These are phyloP conservation scores for Rhynchosporium graminicola DNA, from an alignment of 2,329 filamentous ascomycete genomes.

Conservation along the genomic window DNA sequence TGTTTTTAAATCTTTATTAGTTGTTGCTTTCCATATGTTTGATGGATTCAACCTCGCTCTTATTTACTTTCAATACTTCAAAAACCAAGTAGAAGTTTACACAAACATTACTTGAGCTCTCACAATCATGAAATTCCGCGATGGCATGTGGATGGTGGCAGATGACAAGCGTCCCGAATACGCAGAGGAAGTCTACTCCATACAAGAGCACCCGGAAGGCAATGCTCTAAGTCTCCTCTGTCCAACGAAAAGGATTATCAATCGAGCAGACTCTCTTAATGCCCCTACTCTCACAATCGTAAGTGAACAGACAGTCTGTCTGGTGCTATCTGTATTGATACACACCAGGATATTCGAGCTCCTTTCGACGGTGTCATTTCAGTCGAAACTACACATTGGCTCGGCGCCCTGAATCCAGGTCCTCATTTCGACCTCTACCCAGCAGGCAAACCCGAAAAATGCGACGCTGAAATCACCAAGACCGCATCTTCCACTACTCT, in stretches of 20 bases:
- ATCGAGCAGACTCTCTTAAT: slow-evolving; percentile 58
- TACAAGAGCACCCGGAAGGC: slow-evolving; percentile 46
- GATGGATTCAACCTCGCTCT: too few species aligned
- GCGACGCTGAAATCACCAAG: slow-evolving; percentile 45
- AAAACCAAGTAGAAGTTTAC: background rate
- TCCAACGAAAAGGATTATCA: slow-evolving; percentile 56
- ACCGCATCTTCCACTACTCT: slow-evolving; percentile 50
- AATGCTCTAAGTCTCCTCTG: slow-evolving; percentile 57
- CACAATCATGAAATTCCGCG: slow-evolving; percentile 58
- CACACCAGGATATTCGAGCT: slow-evolving; percentile 53
- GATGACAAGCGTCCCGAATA: slow-evolving; percentile 63
- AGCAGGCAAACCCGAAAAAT: slow-evolving; percentile 47
- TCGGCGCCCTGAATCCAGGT: slow-evolving; percentile 52
- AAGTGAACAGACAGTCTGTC: slow-evolving; percentile 23
- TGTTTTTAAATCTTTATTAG: background rate
- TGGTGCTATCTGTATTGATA: slow-evolving; percentile 11
- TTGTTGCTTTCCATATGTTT: background rate
- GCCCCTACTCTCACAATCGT: slow-evolving; percentile 55
- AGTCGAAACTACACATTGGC: slow-evolving; percentile 59
- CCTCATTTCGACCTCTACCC: slow-evolving; percentile 62
- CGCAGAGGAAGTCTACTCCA: slow-evolving; percentile 63
- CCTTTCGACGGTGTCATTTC: slow-evolving; percentile 61
- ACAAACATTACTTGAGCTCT: background rate
- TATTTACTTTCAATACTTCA: background rate
- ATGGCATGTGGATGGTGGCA: slow-evolving; percentile 68